Evolutionary conservation across 805 yeast genomes (phyloP).

Genomic region (Teunomyces barrocoloradensis): DNA sequence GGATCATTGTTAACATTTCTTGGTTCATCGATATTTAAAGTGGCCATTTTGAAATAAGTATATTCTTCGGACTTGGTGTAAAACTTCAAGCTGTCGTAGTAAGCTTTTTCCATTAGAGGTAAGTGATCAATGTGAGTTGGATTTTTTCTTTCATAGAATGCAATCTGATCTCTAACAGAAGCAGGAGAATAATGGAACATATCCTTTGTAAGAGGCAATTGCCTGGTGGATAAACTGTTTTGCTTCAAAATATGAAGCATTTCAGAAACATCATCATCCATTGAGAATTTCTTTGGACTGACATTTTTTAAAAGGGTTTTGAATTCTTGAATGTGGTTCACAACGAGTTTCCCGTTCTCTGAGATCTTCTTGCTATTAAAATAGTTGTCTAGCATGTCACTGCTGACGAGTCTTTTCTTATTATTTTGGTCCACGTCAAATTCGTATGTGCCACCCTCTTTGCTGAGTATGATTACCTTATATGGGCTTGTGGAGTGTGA

Average conservation of each 20-base stretch:
- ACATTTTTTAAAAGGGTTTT: slow-evolving; percentile 12
- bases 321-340: slow-evolving; percentile 24
- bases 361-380: slow-evolving; percentile 6
- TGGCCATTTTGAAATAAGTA: slow-evolving; percentile 41
- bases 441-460: slow-evolving; percentile 35
- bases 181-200: slow-evolving; percentile 1
- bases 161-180: slow-evolving; percentile 22
- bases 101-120: slow-evolving; percentile 21
- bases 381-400: slow-evolving; percentile 22
- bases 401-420: slow-evolving; percentile 16
- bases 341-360: slow-evolving; percentile 15
- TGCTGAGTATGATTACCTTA: slow-evolving; percentile 19
- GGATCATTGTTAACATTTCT: slow-evolving; percentile 21
- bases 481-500: slow-evolving; percentile 30
- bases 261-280: not conserved
- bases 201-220: not conserved
- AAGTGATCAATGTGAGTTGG: slow-evolving; percentile 13
- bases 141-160: slow-evolving; percentile 15
- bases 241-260: not conserved
- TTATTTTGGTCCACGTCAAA: slow-evolving; percentile 15
- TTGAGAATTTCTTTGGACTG: slow-evolving; percentile 3
- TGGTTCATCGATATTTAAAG: slow-evolving; percentile 27
- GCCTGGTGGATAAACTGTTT: not conserved
- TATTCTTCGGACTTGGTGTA: slow-evolving; percentile 29
- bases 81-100: slow-evolving; percentile 31